Evolutionary conservation across 345 rosid species (phyloP), one percentile per base, ranked within the genome.

Genomic region (Sisymbrium altissimum): DNA sequence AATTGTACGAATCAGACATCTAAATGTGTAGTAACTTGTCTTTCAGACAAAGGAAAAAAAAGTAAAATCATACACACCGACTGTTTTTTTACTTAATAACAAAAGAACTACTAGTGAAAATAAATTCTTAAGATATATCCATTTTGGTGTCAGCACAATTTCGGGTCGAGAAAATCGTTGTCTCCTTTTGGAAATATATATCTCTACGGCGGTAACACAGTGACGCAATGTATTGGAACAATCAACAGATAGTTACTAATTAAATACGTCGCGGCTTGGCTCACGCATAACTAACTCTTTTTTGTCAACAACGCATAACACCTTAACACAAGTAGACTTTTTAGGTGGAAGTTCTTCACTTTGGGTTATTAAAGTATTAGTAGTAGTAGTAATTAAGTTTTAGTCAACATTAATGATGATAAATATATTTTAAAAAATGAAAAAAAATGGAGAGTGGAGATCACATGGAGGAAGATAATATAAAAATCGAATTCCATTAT

Each of bases 381-480:
- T 57, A 58, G 30, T 23, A 35, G 35, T 33, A 35, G 63, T 12
- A 69, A 43, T 14, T 18, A 18, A 19, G 9, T 39, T 11, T n/a
- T 15, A 60, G 68, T 71, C 75, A 59, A 59, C 32, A 38, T 23
- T 58, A 58, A 70, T 59, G 64, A 70, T 70, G 74, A 36, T 60
- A 49, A n/a, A 70, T 33, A 48, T 10, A 15, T 3, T 23, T 27
- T 12, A 44, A 32, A 41, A 29, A 36, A 1, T 1, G 3, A 23
- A 23, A 8, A 46, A 48, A 29, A 4, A 18, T 58, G 48, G 6
- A 60, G 75, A 71, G 69, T 72, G 76, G 76, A 72, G 69, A 63
- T 72, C 69, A 72, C 75, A 74, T 43, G 78, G 73, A 59, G 27
- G 35, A 46, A 23, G 29, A 73, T 73, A 54, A 55, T 39, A 56